These are phyloP conservation scores for Vararia minispora DNA, from an alignment of 768 basidiomycete genomes.

Conservation along the genomic window DNA sequence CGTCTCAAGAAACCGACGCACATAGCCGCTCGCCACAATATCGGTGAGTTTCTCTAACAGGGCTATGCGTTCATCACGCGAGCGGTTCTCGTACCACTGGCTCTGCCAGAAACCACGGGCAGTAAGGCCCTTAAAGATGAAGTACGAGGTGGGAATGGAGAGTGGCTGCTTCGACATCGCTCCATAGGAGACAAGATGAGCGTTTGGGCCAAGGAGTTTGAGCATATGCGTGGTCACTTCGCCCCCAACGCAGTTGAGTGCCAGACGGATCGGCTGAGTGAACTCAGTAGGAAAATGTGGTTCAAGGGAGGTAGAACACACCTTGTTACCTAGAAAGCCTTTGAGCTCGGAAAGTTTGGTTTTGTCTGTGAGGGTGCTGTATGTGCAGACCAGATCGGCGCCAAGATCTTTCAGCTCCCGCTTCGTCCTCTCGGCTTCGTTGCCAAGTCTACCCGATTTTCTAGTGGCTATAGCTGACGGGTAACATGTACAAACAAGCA, in stretches of 20 bases:
- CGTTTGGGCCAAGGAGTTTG: slow-evolving; percentile 50
- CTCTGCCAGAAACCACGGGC: slow-evolving; percentile 74
- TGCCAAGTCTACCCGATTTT: slow-evolving; percentile 24
- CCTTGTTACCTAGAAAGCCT: slow-evolving; percentile 55
- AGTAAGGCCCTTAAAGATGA: slow-evolving; percentile 79
- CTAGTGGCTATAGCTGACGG: not conserved
- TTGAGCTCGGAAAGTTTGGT: slow-evolving; percentile 36
- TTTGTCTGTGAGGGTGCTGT: slow-evolving; percentile 59
- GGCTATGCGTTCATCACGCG: slow-evolving; percentile 34
- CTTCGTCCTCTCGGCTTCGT: slow-evolving; percentile 40
- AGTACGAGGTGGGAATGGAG: slow-evolving; percentile 61
- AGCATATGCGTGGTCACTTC: slow-evolving; percentile 59
- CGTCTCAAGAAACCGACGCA: not conserved
- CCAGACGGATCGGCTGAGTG: slow-evolving; percentile 31
- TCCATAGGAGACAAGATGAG: slow-evolving; percentile 78
- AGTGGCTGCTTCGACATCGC: slow-evolving; percentile 84
- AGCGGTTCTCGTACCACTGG: slow-evolving; percentile 49
- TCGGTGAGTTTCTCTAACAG: slow-evolving; percentile 41
- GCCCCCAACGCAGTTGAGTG: slow-evolving; percentile 55
- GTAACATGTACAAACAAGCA: slow-evolving; percentile 7
- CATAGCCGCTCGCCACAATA: slow-evolving; percentile 8
- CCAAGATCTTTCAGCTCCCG: slow-evolving; percentile 46
- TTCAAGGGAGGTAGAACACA: slow-evolving; percentile 16
- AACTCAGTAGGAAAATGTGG: not conserved
- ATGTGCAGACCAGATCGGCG: slow-evolving; percentile 68